Conservation (phyloP, 805 yeast species). For the Candida insectalens region DNA sequence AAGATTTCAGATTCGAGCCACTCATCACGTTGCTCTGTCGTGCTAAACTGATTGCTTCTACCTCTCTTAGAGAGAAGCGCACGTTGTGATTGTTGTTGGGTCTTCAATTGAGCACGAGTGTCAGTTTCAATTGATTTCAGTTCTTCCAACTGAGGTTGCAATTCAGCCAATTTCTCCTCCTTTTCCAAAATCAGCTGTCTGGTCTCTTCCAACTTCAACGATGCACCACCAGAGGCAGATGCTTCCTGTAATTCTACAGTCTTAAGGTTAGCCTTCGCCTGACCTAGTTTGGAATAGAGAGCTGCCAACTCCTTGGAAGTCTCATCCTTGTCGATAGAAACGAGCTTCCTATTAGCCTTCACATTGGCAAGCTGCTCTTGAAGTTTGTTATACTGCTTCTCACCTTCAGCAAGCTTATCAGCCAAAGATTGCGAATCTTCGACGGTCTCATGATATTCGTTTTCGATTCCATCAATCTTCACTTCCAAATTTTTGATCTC, state of each 20-base stretch:
- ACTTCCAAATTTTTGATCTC: constrained; percentile 57
- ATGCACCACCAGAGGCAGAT: constrained; percentile 8
- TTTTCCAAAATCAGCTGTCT: constrained; percentile 24
- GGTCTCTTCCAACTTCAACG: constrained; percentile 14
- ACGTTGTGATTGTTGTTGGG: constrained; percentile 41
- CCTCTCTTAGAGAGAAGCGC: constrained; percentile 62
- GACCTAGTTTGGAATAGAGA: constrained; percentile 36
- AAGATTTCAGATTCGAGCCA: constrained; percentile 55
- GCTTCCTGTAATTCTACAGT: constrained; percentile 24
- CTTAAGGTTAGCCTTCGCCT: constrained; percentile 23
- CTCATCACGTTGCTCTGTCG: constrained; percentile 48
- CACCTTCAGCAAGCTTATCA: constrained; percentile 52
- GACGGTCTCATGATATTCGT: constrained; percentile 40
- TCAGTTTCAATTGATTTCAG: constrained; percentile 31
- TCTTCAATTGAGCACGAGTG: constrained; percentile 31
- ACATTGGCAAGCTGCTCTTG: constrained; percentile 36
- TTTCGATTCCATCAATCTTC: constrained; percentile 52
- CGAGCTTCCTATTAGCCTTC: constrained; percentile 37
- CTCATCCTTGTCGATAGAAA: constrained; percentile 48
- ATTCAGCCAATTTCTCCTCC: constrained; percentile 25
- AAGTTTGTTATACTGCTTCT: constrained; percentile 35
- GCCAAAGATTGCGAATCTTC: constrained; percentile 45
- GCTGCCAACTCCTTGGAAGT: constrained; percentile 41
- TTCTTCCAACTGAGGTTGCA: constrained; percentile 32
- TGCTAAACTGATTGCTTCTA: constrained; percentile 48